Base-by-base conservation (phyloP, 257 asterid genomes). In the Solanum chaucha region DNA sequence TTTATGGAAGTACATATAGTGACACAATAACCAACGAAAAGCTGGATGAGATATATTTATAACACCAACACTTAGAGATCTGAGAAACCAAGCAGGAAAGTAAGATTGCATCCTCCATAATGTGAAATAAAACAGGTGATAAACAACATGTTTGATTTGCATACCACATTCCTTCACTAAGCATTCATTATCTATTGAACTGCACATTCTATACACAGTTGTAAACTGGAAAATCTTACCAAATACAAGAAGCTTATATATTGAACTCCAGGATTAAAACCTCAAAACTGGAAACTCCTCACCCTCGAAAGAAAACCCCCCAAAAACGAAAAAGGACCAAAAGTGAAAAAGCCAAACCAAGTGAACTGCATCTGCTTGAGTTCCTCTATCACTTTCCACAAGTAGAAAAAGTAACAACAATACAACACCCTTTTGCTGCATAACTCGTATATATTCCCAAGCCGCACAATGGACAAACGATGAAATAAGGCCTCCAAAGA, bases 391-490 rank as follows among this genome's bases (percentile, higher is more conserved):
- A 81, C 32, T 71, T 86, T 81, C 58, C 58, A 61, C 88, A 46
- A 84, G 83, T 67, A 78, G 58, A 86, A 88, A 83, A 38, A 74
- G 26, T 36, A 89, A 91, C 89, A 88, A 87, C 86, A 90, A 87
- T 87, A 89, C 88, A 87, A 83, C 88, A 90, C 91, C 81, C 74
- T 77, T 85, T 89, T 82, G 89, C 88, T 87, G 77, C 82, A 84
- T 86, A 90, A 87, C 91, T 90, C 89, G 87, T 88, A 89, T 87
- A 91, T 90, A 88, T 85, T 44, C 51, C 89, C 59, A 67, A 85
- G 80, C 87, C 65, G 64, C 28, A 72, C 70, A 88, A 86, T 85
- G 84, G 48, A 67, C 85, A 30, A 58, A 64, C 84, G 87, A 85
- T 59, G 88, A 72, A 89, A 89, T 83, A 78, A 75, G 92, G 93